Conservation (phyloP, 2,329 filamentous ascomycete species). For the Macroventuria anomochaeta region DNA sequence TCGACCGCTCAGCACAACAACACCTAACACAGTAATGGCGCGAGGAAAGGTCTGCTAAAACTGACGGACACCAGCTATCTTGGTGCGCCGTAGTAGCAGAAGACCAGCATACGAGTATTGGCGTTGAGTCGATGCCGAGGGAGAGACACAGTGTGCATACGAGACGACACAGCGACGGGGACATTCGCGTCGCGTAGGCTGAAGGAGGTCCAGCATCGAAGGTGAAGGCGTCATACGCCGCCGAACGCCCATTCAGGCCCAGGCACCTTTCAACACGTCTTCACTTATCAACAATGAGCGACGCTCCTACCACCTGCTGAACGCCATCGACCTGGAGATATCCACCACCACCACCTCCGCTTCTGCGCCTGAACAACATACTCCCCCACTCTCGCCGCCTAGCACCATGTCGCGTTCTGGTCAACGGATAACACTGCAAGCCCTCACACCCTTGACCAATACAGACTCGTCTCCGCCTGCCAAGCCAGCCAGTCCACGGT, state of each 20-base stretch:
- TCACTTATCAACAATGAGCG: conserved; percentile 41
- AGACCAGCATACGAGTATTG: conserved; percentile 81
- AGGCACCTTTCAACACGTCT: conserved; percentile 26
- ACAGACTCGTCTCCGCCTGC: conserved; percentile 68
- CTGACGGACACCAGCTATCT: conserved; percentile 62
- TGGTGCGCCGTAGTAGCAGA: conserved; percentile 78
- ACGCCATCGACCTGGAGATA: conserved; percentile 70
- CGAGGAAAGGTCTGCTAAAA: conserved; percentile 32
- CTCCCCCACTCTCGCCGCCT: conserved; percentile 71
- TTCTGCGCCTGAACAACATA: not conserved
- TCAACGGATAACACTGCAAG: conserved; percentile 60
- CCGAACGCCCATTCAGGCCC: conserved; percentile 19
- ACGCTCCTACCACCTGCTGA: conserved; percentile 67
- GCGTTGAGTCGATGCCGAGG: conserved; percentile 68
- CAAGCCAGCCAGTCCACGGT: conserved; percentile 63
- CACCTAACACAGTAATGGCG: conserved; percentile 34
- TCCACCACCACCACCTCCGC: conserved; percentile 57
- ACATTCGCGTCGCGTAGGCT: conserved; percentile 32
- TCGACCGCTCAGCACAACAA: conserved; percentile 7
- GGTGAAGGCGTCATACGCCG: conserved; percentile 22
- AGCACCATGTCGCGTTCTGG: conserved; percentile 62
- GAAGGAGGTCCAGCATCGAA: conserved; percentile 20
- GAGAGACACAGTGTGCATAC: conserved; percentile 50
- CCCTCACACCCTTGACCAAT: conserved; percentile 70
- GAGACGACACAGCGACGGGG: conserved; percentile 10